Conservation (phyloP, 108 stramenopile species). For the Aurantiochytrium sp. region DNA sequence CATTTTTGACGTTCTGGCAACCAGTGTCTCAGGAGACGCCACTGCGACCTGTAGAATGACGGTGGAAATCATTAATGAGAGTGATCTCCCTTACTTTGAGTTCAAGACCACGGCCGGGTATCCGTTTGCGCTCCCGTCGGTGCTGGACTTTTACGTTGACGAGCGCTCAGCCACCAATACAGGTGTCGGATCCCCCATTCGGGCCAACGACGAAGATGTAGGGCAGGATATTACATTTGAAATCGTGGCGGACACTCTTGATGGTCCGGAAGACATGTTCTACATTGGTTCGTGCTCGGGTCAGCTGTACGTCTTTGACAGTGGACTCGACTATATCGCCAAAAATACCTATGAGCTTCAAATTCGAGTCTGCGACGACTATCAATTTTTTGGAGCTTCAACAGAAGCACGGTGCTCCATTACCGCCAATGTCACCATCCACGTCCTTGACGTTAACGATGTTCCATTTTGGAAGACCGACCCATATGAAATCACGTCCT, state of each 20-base stretch:
- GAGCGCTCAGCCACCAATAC: neutral
- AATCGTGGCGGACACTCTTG: neutral
- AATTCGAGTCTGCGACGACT: neutral
- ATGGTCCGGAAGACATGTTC: neutral
- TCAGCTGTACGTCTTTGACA: neutral
- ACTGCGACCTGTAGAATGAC: neutral
- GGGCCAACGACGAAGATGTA: neutral
- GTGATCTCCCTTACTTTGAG: neutral
- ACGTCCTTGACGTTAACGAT: neutral
- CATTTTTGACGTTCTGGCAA: neutral
- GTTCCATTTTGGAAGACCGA: neutral
- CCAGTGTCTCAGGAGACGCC: neutral
- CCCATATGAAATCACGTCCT: neutral
- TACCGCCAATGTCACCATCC: neutral
- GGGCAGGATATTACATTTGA: neutral
- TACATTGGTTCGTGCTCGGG: slow-evolving; percentile 14
- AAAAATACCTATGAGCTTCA: neutral
- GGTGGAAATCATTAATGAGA: neutral
- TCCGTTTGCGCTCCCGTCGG: neutral
- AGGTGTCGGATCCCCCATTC: neutral
- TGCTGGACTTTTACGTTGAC: neutral
- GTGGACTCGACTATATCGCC: neutral
- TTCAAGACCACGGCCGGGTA: neutral
- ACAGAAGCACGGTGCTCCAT: neutral
- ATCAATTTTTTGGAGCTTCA: neutral